Evolutionary conservation across 192 early-diverging fungal species (phyloP), one percentile per base, ranked within the genome.

Genomic region (Kappamyces sp.): DNA sequence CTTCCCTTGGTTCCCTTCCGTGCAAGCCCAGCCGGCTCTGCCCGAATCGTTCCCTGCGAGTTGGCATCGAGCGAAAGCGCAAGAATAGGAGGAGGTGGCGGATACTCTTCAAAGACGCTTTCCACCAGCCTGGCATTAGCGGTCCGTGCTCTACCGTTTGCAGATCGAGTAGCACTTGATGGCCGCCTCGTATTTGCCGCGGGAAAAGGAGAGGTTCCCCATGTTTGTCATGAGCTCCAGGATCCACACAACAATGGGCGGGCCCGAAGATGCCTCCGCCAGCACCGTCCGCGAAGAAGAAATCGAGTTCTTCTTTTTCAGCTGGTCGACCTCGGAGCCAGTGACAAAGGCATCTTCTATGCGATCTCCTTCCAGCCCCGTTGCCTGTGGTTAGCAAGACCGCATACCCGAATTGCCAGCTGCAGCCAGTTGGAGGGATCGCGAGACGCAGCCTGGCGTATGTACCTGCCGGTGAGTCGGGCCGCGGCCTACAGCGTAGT

Each of bases 171-270:
- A 71, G 54, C 60, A 64, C 9, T 66, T 58, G 40, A 81, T 72
- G 3, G 79, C 70, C 11, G 65, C 65, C 52, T 71, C 69, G 39
- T 61, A 73, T 38, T 73, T 36, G 0, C 73, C 75, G 1, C 72
- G 49, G 48, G 64, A 53, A 51, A 63, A 75, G 41, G 68, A 52
- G 8, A 69, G 62, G 52, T 81, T 81, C 0, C 79, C 79, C 14
- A 73, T 58, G 43, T 77, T 81, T 0, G 73, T 78, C n/a, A 63
- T 60, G 5, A 81, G 62, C 55, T 78, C 66, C 43, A 78, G 41
- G 45, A 78, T 69, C 60, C 71, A 75, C 2, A 75, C 66, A 0
- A 78, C 73, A 48, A 81, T 77, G 12, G 79, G 75, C 29, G 79
- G 79, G 4, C 79, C 79, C 42, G 70, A 68, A 12, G 69, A 68